phyloP scores from a whole-genome alignment of 2,329 filamentous ascomycete genomes.

The Mycogone perniciosa region DNA sequence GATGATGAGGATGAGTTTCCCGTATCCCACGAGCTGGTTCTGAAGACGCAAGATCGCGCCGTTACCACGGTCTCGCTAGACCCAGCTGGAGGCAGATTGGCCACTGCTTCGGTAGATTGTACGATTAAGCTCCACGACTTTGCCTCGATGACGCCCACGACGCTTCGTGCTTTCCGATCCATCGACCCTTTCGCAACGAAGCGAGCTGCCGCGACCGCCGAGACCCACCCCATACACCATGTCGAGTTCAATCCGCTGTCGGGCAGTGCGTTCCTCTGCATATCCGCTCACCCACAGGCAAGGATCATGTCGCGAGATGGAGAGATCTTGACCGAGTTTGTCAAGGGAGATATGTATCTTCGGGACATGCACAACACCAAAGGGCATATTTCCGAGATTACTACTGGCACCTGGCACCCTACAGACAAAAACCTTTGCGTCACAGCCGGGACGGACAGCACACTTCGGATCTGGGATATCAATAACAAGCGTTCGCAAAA shows the following conservation, averaged over 20 bases:
- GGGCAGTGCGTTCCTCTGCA: conserved; percentile 73
- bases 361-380: conserved; percentile 97
- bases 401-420: conserved; percentile 86
- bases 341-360: conserved; percentile 97
- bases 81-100: conserved; percentile 73
- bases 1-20: conserved; percentile 85
- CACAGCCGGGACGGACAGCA: conserved; percentile 92
- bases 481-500: conserved; percentile 86
- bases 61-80: conserved; percentile 82
- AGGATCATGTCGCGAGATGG: conserved; percentile 87
- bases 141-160: conserved; percentile 89
- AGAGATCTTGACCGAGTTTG: conserved; percentile 76
- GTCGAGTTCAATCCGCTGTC: conserved; percentile 80
- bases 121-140: conserved; percentile 92
- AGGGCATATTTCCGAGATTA: conserved; percentile 88
- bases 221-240: conserved; percentile 83
- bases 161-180: conserved; percentile 86
- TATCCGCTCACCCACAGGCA: conserved; percentile 84
- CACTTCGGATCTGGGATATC: conserved; percentile 92
- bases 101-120: conserved; percentile 89
- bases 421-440: conserved; percentile 77
- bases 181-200: conserved; percentile 82
- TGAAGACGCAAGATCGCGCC: conserved; percentile 87
- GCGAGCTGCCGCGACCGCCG: conserved; percentile 56
- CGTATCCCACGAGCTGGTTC: conserved; percentile 82